These are phyloP conservation scores for Prunus mume DNA, from an alignment of 306 rosid genomes.

Conservation along the genomic window DNA sequence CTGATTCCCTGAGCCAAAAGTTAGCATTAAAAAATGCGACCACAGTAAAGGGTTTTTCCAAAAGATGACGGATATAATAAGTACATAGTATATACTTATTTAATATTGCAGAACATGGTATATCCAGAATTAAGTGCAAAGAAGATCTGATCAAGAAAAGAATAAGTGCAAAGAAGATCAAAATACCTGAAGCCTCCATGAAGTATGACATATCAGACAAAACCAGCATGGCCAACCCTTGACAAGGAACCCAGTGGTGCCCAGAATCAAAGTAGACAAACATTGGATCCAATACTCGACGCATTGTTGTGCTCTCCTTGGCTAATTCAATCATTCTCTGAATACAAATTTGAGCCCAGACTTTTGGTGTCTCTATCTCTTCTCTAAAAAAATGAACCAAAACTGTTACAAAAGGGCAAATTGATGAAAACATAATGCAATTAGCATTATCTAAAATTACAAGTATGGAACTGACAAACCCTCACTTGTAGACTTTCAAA, in stretches of 20 bases:
- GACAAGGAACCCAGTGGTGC: constrained; percentile 68
- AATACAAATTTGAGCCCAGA: constrained; percentile 88
- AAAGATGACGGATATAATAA: too few species aligned
- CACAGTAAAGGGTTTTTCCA: neutral
- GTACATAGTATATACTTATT: neutral
- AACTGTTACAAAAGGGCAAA: neutral
- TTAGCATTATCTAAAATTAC: neutral
- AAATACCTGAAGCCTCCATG: constrained; percentile 66
- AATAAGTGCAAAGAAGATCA: neutral
- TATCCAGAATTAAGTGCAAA: neutral
- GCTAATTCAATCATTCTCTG: constrained; percentile 89
- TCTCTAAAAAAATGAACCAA: constrained; percentile 48
- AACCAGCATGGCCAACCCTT: constrained; percentile 74
- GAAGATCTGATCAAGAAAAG: neutral
- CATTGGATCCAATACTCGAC: constrained; percentile 84
- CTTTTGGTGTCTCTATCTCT: constrained; percentile 77
- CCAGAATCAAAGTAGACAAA: constrained; percentile 80
- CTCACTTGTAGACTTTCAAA: constrained; percentile 13
- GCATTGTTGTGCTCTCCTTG: constrained; percentile 93
- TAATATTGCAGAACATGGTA: neutral
- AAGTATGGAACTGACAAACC: neutral
- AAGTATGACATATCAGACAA: constrained; percentile 78
- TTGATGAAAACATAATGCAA: neutral
- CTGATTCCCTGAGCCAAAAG: constrained; percentile 63
- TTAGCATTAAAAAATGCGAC: constrained; percentile 7